Evolutionary conservation across 306 rosid species (phyloP).

Genomic region (Trifolium fragiferum): DNA sequence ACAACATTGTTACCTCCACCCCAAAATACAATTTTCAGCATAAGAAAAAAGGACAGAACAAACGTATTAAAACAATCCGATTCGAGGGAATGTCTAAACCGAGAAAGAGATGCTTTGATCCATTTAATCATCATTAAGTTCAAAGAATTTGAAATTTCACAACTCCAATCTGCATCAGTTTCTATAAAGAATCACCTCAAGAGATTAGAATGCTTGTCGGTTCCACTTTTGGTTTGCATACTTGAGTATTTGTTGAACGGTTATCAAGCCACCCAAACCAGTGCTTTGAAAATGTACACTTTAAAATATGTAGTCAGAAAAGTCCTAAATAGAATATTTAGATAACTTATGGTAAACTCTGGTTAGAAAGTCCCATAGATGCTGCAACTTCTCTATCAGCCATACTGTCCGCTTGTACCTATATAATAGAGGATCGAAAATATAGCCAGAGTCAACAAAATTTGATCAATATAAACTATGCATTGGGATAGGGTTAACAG

Average conservation of each 20-base stretch:
- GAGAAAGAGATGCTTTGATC: conserved; percentile 33
- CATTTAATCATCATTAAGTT: conserved; percentile 23
- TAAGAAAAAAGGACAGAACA: conserved; percentile 16
- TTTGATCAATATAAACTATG: conserved; percentile 3
- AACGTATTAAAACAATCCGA: conserved; percentile 34
- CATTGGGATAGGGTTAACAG: conserved; percentile 10
- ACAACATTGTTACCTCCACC: conserved; percentile 38
- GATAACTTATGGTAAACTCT: conserved; percentile 61
- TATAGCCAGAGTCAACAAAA: conserved; percentile 19
- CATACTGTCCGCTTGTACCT: conserved; percentile 85
- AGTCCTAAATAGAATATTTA: conserved; percentile 36
- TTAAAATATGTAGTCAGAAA: conserved; percentile 41
- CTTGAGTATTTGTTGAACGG: conserved; percentile 33
- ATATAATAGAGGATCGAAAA: conserved; percentile 35
- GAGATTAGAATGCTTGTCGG: conserved; percentile 25
- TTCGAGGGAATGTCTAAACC: conserved; percentile 22
- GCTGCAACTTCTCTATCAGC: conserved; percentile 82
- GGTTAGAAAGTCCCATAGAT: conserved; percentile 86
- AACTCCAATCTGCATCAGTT: conserved; percentile 40
- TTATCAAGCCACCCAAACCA: conserved; percentile 40
- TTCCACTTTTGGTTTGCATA: conserved; percentile 34
- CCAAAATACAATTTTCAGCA: conserved; percentile 35
- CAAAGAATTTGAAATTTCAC: conserved; percentile 20
- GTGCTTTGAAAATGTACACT: conserved; percentile 38
- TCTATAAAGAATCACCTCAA: conserved; percentile 34